Evolutionary conservation across 169 alveolate genomes (phyloP).

Genomic region (Plasmodium yoelii): DNA sequence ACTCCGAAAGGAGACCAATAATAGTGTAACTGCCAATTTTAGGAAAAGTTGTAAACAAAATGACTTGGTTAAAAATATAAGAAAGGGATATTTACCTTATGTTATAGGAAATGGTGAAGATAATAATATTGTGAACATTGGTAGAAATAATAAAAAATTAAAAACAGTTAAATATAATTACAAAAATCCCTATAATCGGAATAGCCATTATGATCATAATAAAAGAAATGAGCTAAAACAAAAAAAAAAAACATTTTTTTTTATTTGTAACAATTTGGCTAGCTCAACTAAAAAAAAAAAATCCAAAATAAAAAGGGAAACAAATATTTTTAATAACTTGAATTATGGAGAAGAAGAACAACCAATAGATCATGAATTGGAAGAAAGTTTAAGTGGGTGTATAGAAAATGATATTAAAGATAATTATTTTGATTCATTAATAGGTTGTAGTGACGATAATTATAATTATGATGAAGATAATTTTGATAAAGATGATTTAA

Average conservation of each 20-base stretch:
- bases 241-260: constrained; percentile 3
- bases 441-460: constrained; percentile 29
- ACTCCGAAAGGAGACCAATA: not conserved
- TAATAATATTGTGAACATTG: no score
- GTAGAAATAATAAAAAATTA: no score
- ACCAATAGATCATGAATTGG: constrained; percentile 48
- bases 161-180: no score
- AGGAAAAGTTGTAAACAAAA: constrained; percentile 1
- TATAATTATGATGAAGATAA: constrained; percentile 42
- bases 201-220: not conserved
- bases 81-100: not conserved
- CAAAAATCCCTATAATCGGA: no score
- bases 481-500: constrained; percentile 42
- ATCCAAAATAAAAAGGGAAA: constrained; percentile 1
- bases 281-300: constrained; percentile 3
- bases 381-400: constrained; percentile 61
- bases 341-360: constrained; percentile 3
- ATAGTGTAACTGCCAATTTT: not conserved
- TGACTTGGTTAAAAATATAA: no score
- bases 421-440: constrained; percentile 37
- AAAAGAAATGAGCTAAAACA: constrained; percentile 7
- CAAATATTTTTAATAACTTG: not conserved
- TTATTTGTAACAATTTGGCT: constrained; percentile 1
- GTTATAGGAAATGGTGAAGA: no score
- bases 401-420: constrained; percentile 48